A percentile compares a stretch with the other conserved stretches of the same genome.
These are phyloP conservation scores for Cyberlindnera euphorbiiphila DNA, from an alignment of 805 yeast genomes.

Conservation along the genomic window DNA sequence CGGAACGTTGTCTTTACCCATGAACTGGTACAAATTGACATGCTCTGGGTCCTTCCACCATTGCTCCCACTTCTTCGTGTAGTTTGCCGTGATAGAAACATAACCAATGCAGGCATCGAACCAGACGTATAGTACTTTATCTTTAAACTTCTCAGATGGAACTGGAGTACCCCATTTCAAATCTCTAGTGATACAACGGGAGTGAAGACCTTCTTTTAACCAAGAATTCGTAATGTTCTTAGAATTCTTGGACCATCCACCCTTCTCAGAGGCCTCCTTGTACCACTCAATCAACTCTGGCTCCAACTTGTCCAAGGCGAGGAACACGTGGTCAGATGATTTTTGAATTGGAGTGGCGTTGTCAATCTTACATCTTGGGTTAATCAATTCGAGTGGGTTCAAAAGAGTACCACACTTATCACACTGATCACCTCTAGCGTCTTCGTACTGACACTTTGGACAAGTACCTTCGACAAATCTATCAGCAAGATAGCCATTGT, in stretches of 20 bases:
- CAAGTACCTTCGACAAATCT: constrained; percentile 97
- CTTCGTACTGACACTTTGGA: constrained; percentile 91
- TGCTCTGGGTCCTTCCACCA: constrained; percentile 97
- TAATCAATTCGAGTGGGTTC: constrained; percentile 88
- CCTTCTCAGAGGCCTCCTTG: constrained; percentile 58
- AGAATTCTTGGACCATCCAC: constrained; percentile 91
- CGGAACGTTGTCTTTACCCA: constrained; percentile 99
- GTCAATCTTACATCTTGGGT: constrained; percentile 95
- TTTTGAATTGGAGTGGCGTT: constrained; percentile 74
- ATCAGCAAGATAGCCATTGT: constrained; percentile 90
- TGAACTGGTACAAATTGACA: constrained; percentile 88
- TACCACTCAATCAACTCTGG: constrained; percentile 72
- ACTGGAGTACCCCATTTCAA: constrained; percentile 98
- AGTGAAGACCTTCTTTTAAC: constrained; percentile 88
- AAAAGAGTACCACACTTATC: constrained; percentile 90
- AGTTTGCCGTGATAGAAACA: constrained; percentile 92
- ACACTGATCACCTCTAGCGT: constrained; percentile 99
- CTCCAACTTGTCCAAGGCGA: constrained; percentile 81
- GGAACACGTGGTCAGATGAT: constrained; percentile 80
- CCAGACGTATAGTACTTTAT: constrained; percentile 97
- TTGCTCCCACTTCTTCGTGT: constrained; percentile 70
- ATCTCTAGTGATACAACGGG: constrained; percentile 97
- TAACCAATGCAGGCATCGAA: constrained; percentile 98
- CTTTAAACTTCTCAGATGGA: constrained; percentile 79
- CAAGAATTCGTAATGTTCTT: constrained; percentile 86